Conservation (phyloP, 2,329 filamentous ascomycete species). For the Capronia coronata region DNA sequence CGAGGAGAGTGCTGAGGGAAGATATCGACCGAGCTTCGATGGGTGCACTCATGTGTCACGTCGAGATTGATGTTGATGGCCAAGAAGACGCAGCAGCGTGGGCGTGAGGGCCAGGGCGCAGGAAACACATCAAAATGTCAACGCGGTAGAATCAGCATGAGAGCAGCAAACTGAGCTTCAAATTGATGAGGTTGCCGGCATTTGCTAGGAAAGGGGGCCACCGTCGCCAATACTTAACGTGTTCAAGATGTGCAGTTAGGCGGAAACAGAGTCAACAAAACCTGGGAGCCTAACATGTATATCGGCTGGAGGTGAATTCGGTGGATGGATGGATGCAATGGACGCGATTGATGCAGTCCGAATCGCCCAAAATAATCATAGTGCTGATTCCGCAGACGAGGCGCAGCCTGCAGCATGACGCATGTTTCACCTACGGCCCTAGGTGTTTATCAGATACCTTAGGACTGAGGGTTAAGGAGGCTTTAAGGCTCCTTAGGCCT, state of each 20-base stretch:
- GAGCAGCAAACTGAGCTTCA: neutral
- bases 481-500: too few species aligned
- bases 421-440: too few species aligned
- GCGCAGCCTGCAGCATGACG: neutral
- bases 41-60: slow-evolving; percentile 24
- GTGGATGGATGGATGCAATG: neutral
- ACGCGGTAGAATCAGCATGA: neutral
- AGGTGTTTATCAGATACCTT: too few species aligned
- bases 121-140: neutral
- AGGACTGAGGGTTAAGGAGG: too few species aligned
- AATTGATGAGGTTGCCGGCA: neutral
- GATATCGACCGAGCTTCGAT: slow-evolving; percentile 81
- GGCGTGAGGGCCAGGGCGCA: too few species aligned
- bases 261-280: neutral
- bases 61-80: neutral
- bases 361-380: too few species aligned
- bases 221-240: neutral
- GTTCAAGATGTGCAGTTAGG: too few species aligned
- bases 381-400: neutral
- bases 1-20: slow-evolving; percentile 69
- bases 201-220: neutral
- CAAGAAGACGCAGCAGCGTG: neutral
- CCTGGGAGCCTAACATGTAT: slow-evolving; percentile 1
- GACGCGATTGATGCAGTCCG: neutral
- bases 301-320: too few species aligned